These are phyloP conservation scores for Vanrija sp. DNA, from an alignment of 1,284 basidiomycete genomes.

Conservation along the genomic window DNA sequence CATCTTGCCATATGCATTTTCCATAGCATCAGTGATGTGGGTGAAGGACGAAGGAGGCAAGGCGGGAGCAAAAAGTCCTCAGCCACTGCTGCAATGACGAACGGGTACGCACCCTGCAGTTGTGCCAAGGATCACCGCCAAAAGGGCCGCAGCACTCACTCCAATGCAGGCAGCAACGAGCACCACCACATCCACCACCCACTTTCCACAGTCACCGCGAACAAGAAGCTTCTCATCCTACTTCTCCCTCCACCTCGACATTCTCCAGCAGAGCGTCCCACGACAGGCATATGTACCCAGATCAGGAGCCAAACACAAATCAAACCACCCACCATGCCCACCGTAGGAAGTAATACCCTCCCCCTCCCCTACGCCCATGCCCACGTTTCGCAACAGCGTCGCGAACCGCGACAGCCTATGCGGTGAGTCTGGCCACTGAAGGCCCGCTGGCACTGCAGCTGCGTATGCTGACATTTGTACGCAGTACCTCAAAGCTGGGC, in stretches of 20 bases:
- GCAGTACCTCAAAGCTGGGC: constrained; percentile 64
- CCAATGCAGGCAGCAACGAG: too few relatives aligned
- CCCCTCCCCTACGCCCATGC: constrained; percentile 47
- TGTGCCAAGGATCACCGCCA: too few relatives aligned
- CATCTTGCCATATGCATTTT: constrained; percentile 4
- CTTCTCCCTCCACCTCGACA: neutral
- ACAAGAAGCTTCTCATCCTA: neutral
- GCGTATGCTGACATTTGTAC: neutral
- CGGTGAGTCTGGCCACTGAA: constrained; percentile 29
- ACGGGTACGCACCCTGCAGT: too few relatives aligned
- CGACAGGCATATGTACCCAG: too few relatives aligned
- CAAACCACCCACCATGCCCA: constrained; percentile 14
- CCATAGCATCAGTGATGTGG: neutral
- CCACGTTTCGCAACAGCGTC: constrained; percentile 15
- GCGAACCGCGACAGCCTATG: constrained; percentile 47
- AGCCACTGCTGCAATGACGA: too few relatives aligned
- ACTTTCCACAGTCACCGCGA: too few relatives aligned
- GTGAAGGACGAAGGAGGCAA: neutral
- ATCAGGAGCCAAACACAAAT: too few relatives aligned
- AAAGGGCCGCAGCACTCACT: too few relatives aligned
- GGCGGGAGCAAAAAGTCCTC: neutral
- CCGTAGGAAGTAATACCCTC: constrained; percentile 24
- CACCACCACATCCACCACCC: too few relatives aligned
- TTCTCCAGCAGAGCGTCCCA: too few relatives aligned
- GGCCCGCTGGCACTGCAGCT: neutral